phyloP scores from a whole-genome alignment of 2,329 filamentous ascomycete genomes.

The Ophiostoma triangulosporum region DNA sequence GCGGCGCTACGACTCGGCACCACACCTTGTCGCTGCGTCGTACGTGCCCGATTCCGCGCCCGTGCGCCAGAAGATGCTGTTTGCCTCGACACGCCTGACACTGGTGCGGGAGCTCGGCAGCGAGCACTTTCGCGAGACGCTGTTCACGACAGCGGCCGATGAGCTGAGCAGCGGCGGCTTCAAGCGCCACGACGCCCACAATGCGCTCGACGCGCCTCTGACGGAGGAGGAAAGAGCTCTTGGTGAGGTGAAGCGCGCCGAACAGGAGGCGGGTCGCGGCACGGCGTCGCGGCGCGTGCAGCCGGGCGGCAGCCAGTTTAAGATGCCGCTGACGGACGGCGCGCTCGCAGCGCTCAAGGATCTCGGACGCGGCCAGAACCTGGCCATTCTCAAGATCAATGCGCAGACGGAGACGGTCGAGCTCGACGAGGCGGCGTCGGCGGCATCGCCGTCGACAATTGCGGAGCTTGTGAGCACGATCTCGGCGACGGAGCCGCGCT shows the following conservation, averaged over 20 bases:
- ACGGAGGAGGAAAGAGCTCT: conserved; percentile 65
- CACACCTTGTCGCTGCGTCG: conserved; percentile 55
- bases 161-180: conserved; percentile 61
- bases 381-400: conserved; percentile 53
- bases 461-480: conserved; percentile 46
- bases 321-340: conserved; percentile 46
- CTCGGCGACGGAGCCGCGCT: conserved; percentile 55
- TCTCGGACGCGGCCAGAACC: conserved; percentile 34
- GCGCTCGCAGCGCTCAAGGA: conserved; percentile 50
- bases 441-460: conserved; percentile 37
- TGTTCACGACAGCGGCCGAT: conserved; percentile 56
- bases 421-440: conserved; percentile 37
- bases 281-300: conserved; percentile 48
- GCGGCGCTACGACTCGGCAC: conserved; percentile 45
- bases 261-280: conserved; percentile 59
- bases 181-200: conserved; percentile 57
- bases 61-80: conserved; percentile 77
- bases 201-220: conserved; percentile 50
- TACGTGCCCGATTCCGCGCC: conserved; percentile 69
- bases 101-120: conserved; percentile 63
- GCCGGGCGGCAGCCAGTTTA: conserved; percentile 37
- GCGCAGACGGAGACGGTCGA: conserved; percentile 54
- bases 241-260: conserved; percentile 59
- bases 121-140: conserved; percentile 63
- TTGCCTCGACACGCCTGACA: conserved; percentile 63